Percentiles rank a stretch among this genome's conserved stretches.
phyloP scores from a whole-genome alignment of 2,329 filamentous ascomycete species.

The Penicillium rolfsii region DNA sequence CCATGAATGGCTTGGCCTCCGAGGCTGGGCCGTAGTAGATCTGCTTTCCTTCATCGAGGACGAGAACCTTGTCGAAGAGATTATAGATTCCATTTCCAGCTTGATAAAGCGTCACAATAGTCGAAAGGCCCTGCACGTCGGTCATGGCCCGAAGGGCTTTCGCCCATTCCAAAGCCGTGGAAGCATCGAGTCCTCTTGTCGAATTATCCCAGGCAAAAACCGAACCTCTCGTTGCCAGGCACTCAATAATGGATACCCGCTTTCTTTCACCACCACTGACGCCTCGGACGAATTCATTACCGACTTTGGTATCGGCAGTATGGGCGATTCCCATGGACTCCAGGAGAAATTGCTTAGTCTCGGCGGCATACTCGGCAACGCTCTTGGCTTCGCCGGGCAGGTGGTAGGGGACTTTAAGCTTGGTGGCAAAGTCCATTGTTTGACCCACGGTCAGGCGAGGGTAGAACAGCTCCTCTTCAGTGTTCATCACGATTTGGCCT shows the following conservation, averaged over 20 bases:
- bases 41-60: slow-evolving; percentile 68
- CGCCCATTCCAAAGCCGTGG: slow-evolving; percentile 64
- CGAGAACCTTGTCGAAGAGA: slow-evolving; percentile 70
- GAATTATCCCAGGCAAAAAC: slow-evolving; percentile 71
- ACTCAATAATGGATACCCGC: slow-evolving; percentile 70
- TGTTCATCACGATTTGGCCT: slow-evolving; percentile 62
- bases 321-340: slow-evolving; percentile 62
- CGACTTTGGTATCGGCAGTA: slow-evolving; percentile 67
- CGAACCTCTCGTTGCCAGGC: slow-evolving; percentile 59
- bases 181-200: slow-evolving; percentile 68
- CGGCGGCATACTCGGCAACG: slow-evolving; percentile 51
- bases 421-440: slow-evolving; percentile 59
- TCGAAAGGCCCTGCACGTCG: slow-evolving; percentile 61
- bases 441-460: slow-evolving; percentile 56
- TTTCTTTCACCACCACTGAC: slow-evolving; percentile 72
- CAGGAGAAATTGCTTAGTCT: slow-evolving; percentile 59
- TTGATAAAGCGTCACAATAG: slow-evolving; percentile 69
- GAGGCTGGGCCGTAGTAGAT: slow-evolving; percentile 66
- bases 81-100: slow-evolving; percentile 71
- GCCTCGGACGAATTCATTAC: slow-evolving; percentile 67
- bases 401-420: slow-evolving; percentile 58
- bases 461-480: slow-evolving; percentile 57
- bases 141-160: slow-evolving; percentile 66
- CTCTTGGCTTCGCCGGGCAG: slow-evolving; percentile 51
- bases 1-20: slow-evolving; percentile 67